These are phyloP conservation scores for Hypholoma sublateritium DNA, from an alignment of 768 basidiomycete species.

Conservation along the genomic window DNA sequence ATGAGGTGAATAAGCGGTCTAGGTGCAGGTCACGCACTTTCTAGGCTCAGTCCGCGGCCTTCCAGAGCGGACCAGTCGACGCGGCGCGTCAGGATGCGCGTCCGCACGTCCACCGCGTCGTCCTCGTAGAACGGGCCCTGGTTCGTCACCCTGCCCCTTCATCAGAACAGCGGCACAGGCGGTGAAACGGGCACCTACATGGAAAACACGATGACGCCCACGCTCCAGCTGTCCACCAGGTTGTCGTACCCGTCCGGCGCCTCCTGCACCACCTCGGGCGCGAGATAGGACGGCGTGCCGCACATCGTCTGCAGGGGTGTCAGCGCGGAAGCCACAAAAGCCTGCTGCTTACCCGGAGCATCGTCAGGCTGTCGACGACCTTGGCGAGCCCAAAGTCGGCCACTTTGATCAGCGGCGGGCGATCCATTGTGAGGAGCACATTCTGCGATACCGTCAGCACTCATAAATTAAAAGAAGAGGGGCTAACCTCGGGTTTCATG, in stretches of 20 bases:
- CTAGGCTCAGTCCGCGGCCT: constrained; percentile 34
- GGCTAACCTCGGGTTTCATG: constrained; percentile 77
- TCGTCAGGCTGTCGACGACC: constrained; percentile 76
- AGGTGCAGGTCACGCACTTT: constrained; percentile 38
- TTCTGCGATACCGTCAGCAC: constrained; percentile 47
- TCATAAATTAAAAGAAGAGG: constrained; percentile 2
- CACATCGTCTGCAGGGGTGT: constrained; percentile 74
- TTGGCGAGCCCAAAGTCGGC: constrained; percentile 98
- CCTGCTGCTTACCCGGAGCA: constrained; percentile 59
- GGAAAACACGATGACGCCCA: constrained; percentile 91
- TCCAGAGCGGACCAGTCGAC: constrained; percentile 63
- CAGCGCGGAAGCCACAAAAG: neutral
- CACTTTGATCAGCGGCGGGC: constrained; percentile 78
- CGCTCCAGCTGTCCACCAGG: constrained; percentile 94
- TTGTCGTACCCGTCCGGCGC: constrained; percentile 76
- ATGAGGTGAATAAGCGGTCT: neutral
- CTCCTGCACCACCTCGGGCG: constrained; percentile 82
- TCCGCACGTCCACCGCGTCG: constrained; percentile 58
- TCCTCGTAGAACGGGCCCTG: constrained; percentile 81
- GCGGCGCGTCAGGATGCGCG: constrained; percentile 54
- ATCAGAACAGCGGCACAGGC: constrained; percentile 1
- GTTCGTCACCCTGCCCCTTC: constrained; percentile 77
- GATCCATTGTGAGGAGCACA: constrained; percentile 72
- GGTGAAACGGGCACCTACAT: constrained; percentile 53
- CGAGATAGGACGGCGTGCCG: constrained; percentile 93